Conservation (phyloP, 164 flowering plant species). For the Annona squamosa region DNA sequence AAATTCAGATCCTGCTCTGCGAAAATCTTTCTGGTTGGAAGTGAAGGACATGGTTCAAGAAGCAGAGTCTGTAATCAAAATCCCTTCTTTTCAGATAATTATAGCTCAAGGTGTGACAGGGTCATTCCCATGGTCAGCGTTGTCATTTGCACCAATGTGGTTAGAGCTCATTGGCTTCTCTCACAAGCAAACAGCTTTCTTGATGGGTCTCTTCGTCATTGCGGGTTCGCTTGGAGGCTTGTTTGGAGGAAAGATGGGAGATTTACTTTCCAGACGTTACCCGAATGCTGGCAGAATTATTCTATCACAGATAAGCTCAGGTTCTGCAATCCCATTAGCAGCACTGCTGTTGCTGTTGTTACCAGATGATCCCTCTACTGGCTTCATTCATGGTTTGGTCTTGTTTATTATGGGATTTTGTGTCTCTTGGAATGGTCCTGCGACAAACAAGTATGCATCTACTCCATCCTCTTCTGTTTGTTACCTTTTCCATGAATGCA, state of each 20-base stretch:
- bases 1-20: constrained; percentile 14
- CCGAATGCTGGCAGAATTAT: constrained; percentile 85
- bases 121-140: constrained; percentile 91
- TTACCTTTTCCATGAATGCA: not conserved
- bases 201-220: constrained; percentile 54
- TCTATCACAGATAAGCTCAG: constrained; percentile 84
- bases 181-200: constrained; percentile 58
- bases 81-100: constrained; percentile 78
- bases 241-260: constrained; percentile 90
- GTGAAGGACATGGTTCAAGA: constrained; percentile 53
- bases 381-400: constrained; percentile 47
- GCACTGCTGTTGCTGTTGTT: constrained; percentile 59
- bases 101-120: constrained; percentile 91
- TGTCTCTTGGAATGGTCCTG: constrained; percentile 89
- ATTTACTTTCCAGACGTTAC: constrained; percentile 50
- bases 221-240: constrained; percentile 73
- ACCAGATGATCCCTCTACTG: constrained; percentile 66
- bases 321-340: constrained; percentile 78
- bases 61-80: constrained; percentile 65
- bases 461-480: not conserved
- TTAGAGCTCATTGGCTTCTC: constrained; percentile 85
- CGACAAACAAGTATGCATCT: constrained; percentile 76
- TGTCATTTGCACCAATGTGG: constrained; percentile 95
- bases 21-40: constrained; percentile 36
- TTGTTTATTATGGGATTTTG: constrained; percentile 59